These are phyloP conservation scores for Alternaria sp. DNA, from an alignment of 2,329 filamentous ascomycete species.

Conservation along the genomic window DNA sequence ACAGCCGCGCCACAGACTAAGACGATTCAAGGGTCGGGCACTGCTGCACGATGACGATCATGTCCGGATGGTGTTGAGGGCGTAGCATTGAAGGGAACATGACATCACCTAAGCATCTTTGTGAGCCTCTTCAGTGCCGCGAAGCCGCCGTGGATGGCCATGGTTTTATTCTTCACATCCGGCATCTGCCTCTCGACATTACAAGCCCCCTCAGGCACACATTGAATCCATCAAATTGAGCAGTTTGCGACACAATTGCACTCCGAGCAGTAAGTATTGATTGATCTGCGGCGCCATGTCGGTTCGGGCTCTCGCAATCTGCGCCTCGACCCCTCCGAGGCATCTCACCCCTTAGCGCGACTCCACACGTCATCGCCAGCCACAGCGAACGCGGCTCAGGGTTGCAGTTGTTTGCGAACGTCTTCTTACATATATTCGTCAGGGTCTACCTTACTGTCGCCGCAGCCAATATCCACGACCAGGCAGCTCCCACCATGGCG, in stretches of 20 bases:
- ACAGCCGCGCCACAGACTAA: slow-evolving; percentile 14
- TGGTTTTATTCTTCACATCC: neutral
- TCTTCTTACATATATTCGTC: slow-evolving; percentile 12
- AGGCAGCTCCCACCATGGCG: slow-evolving; percentile 27
- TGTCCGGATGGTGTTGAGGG: slow-evolving; percentile 7
- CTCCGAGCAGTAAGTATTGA: slow-evolving; percentile 6
- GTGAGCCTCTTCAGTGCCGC: slow-evolving; percentile 5
- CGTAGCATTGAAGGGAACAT: slow-evolving; percentile 11
- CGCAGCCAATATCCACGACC: slow-evolving; percentile 2
- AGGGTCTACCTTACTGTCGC: slow-evolving; percentile 7
- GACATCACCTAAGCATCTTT: slow-evolving; percentile 18
- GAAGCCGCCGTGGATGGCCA: slow-evolving; percentile 12
- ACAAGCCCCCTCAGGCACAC: neutral
- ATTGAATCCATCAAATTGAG: neutral
- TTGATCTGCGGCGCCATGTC: slow-evolving; percentile 20
- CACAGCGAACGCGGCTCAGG: slow-evolving; percentile 17
- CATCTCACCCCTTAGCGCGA: slow-evolving; percentile 12
- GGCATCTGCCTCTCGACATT: neutral
- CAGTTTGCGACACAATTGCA: neutral
- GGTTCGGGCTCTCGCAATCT: slow-evolving; percentile 20
- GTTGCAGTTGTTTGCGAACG: slow-evolving; percentile 7
- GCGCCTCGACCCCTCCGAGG: slow-evolving; percentile 20
- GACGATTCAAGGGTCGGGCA: slow-evolving; percentile 6
- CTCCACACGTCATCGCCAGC: slow-evolving; percentile 27
- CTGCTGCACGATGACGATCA: slow-evolving; percentile 25